phyloP scores from a whole-genome alignment of 2,329 filamentous ascomycete genomes.

The Rhytidhysteron rufulum region DNA sequence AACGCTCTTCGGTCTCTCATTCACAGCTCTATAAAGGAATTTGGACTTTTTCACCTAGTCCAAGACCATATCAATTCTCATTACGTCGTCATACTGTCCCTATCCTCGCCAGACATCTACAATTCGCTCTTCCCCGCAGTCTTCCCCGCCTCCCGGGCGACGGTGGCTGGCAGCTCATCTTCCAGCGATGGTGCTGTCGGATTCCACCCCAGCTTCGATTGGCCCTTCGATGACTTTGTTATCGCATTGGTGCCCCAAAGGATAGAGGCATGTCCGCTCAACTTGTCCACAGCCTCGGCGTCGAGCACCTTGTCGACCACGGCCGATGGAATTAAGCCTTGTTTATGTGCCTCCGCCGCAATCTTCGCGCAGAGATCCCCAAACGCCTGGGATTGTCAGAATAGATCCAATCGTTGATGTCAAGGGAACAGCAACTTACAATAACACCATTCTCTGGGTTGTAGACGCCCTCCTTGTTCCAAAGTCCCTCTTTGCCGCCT shows the following conservation, averaged over 20 bases:
- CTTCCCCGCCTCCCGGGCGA: constrained; percentile 6
- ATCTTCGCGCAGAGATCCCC: constrained; percentile 9
- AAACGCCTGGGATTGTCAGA: constrained; percentile 12
- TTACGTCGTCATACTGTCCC: no score
- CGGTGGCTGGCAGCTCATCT: constrained; percentile 7
- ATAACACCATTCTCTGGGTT: constrained; percentile 57
- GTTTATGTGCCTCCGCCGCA: constrained; percentile 12
- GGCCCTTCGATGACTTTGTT: constrained; percentile 10
- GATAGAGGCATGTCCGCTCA: constrained; percentile 14
- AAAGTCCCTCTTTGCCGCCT: constrained; percentile 26
- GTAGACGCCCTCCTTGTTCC: constrained; percentile 60
- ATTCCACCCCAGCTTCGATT: constrained; percentile 10
- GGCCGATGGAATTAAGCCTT: constrained; percentile 10
- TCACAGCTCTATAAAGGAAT: no score
- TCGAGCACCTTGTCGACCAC: constrained; percentile 10
- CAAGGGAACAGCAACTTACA: no score
- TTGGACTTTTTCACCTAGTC: no score
- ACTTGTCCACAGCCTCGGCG: constrained; percentile 12
- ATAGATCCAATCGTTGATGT: no score
- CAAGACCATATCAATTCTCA: no score
- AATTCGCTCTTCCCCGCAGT: no score
- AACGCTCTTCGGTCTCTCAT: no score
- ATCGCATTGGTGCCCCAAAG: constrained; percentile 17
- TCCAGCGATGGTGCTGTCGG: constrained; percentile 9
- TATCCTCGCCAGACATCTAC: no score